phyloP scores from a whole-genome alignment of 768 basidiomycete genomes.

The Gelatoporia subvermispora region DNA sequence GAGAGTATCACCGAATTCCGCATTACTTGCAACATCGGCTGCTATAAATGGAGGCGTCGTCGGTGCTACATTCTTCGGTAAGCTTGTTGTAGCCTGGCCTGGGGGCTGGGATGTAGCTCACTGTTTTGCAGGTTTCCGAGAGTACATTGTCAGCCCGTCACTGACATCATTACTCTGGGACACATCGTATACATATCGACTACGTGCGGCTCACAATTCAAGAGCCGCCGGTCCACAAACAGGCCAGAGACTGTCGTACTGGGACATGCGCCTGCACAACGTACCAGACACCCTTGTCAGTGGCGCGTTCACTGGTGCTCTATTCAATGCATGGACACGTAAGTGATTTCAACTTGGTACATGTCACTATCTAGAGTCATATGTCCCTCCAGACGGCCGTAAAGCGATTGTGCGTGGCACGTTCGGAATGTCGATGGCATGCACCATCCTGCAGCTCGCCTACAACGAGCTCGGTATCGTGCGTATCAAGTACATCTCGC shows the following conservation, averaged over 20 bases:
- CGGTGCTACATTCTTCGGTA: conserved; percentile 77
- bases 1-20: conserved; percentile 39
- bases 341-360: conserved; percentile 21
- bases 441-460: conserved; percentile 58
- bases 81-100: conserved; percentile 19
- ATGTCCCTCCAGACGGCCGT: conserved; percentile 49
- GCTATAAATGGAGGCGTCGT: conserved; percentile 70
- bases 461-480: conserved; percentile 65
- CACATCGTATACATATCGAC: conserved; percentile 41
- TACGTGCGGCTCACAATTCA: conserved; percentile 27
- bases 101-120: not conserved
- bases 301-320: conserved; percentile 62
- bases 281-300: conserved; percentile 71
- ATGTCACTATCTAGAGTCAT: not conserved
- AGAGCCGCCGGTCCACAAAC: conserved; percentile 7
- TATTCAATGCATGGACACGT: conserved; percentile 59
- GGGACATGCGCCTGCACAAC: conserved; percentile 52
- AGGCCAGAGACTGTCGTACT: conserved; percentile 32
- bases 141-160: conserved; percentile 67
- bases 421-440: conserved; percentile 52
- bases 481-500: conserved; percentile 54
- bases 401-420: conserved; percentile 54
- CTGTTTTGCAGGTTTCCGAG: conserved; percentile 54
- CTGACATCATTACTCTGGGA: conserved; percentile 42
- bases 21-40: conserved; percentile 50